Conservation (phyloP, 768 basidiomycete species). For the Auriculariales sp. region DNA sequence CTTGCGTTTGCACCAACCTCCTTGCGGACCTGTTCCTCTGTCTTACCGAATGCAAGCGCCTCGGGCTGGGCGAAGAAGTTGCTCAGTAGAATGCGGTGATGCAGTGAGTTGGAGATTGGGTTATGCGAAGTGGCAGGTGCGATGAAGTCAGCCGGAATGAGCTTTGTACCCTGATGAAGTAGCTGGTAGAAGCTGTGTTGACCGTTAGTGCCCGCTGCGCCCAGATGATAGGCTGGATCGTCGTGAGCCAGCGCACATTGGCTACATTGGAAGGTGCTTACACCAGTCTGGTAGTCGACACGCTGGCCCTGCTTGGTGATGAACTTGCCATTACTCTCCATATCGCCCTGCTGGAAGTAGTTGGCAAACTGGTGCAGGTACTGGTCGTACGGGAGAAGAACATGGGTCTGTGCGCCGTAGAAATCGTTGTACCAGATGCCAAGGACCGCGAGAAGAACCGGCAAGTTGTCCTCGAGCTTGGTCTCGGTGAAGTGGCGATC, state of each 20-base stretch:
- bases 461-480: constrained; percentile 78
- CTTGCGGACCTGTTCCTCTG: constrained; percentile 66
- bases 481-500: constrained; percentile 92
- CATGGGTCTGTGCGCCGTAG: constrained; percentile 91
- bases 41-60: constrained; percentile 95
- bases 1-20: constrained; percentile 46
- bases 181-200: constrained; percentile 99
- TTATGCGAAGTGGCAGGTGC: constrained; percentile 84
- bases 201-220: constrained; percentile 92
- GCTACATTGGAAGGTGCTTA: constrained; percentile 22
- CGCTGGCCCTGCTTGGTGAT: constrained; percentile 88
- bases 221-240: constrained; percentile 86
- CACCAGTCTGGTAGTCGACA: constrained; percentile 93
- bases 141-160: constrained; percentile 85
- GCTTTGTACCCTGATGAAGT: constrained; percentile 84
- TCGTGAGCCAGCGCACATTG: neutral
- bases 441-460: constrained; percentile 75
- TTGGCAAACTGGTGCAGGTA: constrained; percentile 99
- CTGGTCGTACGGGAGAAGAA: constrained; percentile 93
- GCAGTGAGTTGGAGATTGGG: constrained; percentile 73
- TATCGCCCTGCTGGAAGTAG: constrained; percentile 99
- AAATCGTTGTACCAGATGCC: constrained; percentile 99
- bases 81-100: constrained; percentile 92
- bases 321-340: constrained; percentile 98
- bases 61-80: constrained; percentile 99